A percentile compares a stretch with the other conserved stretches of the same genome.
These are phyloP conservation scores for Diplodia mutila DNA, from an alignment of 2,329 filamentous ascomycete genomes.

Conservation along the genomic window DNA sequence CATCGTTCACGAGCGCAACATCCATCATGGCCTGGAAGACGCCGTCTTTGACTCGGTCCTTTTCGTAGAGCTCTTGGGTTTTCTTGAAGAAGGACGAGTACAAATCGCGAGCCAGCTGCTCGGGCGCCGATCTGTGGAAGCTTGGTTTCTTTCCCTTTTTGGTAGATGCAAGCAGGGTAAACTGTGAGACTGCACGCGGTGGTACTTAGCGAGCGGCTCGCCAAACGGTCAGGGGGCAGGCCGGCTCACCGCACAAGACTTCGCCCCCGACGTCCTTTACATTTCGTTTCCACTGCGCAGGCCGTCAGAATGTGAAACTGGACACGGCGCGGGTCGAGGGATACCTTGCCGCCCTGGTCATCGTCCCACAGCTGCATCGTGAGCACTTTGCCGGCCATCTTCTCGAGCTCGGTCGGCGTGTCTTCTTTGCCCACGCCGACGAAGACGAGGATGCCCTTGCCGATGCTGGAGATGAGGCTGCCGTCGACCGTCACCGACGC, in stretches of 20 bases:
- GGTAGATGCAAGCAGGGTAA: conserved; percentile 89
- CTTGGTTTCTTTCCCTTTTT: conserved; percentile 95
- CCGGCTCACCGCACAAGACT: conserved; percentile 79
- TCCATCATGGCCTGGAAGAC: conserved; percentile 99
- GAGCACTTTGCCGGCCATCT: conserved; percentile 80
- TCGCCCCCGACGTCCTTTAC: conserved; percentile 89
- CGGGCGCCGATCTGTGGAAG: conserved; percentile 84
- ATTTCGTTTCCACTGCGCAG: conserved; percentile 79
- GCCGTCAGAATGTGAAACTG: conserved; percentile 26
- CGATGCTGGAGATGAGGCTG: conserved; percentile 86
- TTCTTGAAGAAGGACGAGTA: conserved; percentile 84
- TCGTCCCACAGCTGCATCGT: conserved; percentile 94
- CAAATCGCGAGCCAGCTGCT: conserved; percentile 75
- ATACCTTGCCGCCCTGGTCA: conserved; percentile 68
- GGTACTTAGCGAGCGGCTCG: conserved; percentile 27
- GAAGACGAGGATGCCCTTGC: conserved; percentile 86
- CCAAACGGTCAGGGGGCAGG: background rate
- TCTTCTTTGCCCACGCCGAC: conserved; percentile 90
- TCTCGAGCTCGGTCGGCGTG: conserved; percentile 83
- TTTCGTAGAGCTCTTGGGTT: conserved; percentile 70
- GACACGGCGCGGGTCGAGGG: background rate
- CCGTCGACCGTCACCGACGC: conserved; percentile 95
- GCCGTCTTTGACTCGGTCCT: conserved; percentile 86
- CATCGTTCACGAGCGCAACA: conserved; percentile 87
- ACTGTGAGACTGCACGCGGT: conserved; percentile 77